Evolutionary conservation across 1,139 yeast species (phyloP).

Genomic region (Candida anutae): DNA sequence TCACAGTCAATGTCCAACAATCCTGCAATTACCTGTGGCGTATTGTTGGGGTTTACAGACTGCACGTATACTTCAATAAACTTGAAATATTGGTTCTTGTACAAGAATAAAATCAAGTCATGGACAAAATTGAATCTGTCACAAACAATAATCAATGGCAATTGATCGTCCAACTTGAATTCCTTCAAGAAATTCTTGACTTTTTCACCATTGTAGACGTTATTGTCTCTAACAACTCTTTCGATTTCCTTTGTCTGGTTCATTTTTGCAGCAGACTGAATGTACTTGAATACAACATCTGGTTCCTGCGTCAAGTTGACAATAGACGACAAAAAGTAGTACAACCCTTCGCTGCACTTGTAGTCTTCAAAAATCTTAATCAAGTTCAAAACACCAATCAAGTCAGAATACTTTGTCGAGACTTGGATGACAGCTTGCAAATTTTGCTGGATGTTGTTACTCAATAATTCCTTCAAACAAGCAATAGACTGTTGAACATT

Average conservation of each 20-base stretch:
- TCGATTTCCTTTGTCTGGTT: conserved; percentile 93
- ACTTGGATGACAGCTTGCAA: conserved; percentile 93
- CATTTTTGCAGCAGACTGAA: conserved; percentile 86
- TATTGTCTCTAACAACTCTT: conserved; percentile 90
- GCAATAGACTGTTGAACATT: conserved; percentile 91
- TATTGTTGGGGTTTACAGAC: conserved; percentile 89
- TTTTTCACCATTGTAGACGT: conserved; percentile 91
- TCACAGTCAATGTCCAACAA: conserved; percentile 96
- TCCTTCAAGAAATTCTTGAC: conserved; percentile 96
- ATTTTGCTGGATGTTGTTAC: conserved; percentile 76
- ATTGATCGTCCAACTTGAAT: conserved; percentile 86
- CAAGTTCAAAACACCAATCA: conserved; percentile 78
- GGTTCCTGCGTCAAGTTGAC: conserved; percentile 92
- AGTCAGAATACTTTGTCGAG: conserved; percentile 91
- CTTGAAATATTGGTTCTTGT: conserved; percentile 91
- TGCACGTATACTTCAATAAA: conserved; percentile 97
- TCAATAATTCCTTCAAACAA: conserved; percentile 79
- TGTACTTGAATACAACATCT: conserved; percentile 92
- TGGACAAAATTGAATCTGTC: conserved; percentile 89
- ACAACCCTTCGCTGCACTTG: conserved; percentile 87
- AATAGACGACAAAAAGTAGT: conserved; percentile 86
- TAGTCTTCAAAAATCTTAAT: conserved; percentile 90
- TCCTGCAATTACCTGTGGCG: conserved; percentile 96
- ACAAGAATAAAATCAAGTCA: conserved; percentile 84
- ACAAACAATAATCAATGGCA: conserved; percentile 93